A percentile compares a stretch with the other conserved stretches of the same genome.
Conservation (phyloP, 352 stramenopile genomes). For the Phytophthora pisi region DNA sequence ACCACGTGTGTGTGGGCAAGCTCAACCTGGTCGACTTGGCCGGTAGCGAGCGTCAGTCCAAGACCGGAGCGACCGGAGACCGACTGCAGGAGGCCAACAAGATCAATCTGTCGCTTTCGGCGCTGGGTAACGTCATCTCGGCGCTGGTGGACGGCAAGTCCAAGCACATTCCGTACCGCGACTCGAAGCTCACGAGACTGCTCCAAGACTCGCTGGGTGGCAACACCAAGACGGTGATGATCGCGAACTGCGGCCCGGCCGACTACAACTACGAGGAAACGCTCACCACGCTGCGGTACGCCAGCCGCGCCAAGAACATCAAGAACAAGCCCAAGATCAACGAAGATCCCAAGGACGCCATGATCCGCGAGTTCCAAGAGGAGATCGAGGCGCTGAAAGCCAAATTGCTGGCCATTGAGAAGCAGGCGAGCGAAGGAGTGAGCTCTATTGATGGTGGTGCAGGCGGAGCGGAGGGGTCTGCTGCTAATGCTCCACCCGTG, state of each 20-base stretch:
- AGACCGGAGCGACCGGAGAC: constrained; percentile 75
- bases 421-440: constrained; percentile 38
- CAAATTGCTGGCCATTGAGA: constrained; percentile 67
- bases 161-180: constrained; percentile 87
- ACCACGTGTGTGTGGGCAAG: constrained; percentile 96
- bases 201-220: constrained; percentile 97
- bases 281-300: constrained; percentile 95
- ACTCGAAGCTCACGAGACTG: constrained; percentile 97
- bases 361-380: constrained; percentile 97
- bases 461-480: background rate
- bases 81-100: constrained; percentile 83
- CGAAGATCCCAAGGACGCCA: constrained; percentile 98
- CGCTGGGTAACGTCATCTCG: constrained; percentile 89
- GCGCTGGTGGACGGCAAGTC: constrained; percentile 87
- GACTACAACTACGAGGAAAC: constrained; percentile 99
- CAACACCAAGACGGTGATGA: constrained; percentile 99
- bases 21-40: constrained; percentile 93
- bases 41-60: constrained; percentile 74
- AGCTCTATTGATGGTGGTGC: constrained; percentile 11
- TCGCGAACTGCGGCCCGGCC: constrained; percentile 96
- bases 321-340: constrained; percentile 99
- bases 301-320: constrained; percentile 99
- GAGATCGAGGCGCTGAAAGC: constrained; percentile 95
- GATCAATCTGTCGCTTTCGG: constrained; percentile 82
- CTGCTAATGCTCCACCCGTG: constrained; percentile 7